A percentile compares a stretch with the other conserved stretches of the same genome.
These are phyloP conservation scores for Pichia sp. DNA, from an alignment of 1,139 yeast species.

Conservation along the genomic window DNA sequence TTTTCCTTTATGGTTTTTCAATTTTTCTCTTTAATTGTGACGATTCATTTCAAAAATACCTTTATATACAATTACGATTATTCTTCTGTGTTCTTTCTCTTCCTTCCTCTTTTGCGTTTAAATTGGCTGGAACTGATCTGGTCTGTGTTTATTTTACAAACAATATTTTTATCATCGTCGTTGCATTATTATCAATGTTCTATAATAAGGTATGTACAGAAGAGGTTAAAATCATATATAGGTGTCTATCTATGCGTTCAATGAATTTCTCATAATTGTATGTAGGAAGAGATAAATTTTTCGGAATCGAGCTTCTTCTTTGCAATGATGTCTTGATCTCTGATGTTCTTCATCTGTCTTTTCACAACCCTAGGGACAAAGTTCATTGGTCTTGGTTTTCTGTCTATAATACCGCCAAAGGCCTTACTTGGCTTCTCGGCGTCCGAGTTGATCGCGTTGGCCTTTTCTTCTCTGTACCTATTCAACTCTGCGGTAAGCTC, in stretches of 20 bases:
- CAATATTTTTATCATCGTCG: background rate
- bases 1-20: background rate
- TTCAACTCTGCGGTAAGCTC: conserved; percentile 38
- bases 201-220: conserved; percentile 7
- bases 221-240: background rate
- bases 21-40: background rate
- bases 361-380: conserved; percentile 57
- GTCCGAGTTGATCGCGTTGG: conserved; percentile 60
- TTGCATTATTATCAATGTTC: conserved; percentile 1
- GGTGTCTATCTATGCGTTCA: background rate
- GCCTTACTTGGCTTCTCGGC: conserved; percentile 62
- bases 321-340: conserved; percentile 31
- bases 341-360: conserved; percentile 41
- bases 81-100: background rate
- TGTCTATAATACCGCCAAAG: conserved; percentile 74
- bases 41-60: background rate
- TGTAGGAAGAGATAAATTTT: conserved; percentile 30
- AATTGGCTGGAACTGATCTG: background rate
- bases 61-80: background rate
- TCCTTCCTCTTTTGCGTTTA: background rate
- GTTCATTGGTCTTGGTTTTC: conserved; percentile 65
- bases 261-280: conserved; percentile 18
- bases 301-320: conserved; percentile 29
- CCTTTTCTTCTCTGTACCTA: conserved; percentile 41
- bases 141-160: background rate